Base-by-base conservation (phyloP, 2,329 filamentous ascomycete species). In the Dichotomopilus funicola region DNA sequence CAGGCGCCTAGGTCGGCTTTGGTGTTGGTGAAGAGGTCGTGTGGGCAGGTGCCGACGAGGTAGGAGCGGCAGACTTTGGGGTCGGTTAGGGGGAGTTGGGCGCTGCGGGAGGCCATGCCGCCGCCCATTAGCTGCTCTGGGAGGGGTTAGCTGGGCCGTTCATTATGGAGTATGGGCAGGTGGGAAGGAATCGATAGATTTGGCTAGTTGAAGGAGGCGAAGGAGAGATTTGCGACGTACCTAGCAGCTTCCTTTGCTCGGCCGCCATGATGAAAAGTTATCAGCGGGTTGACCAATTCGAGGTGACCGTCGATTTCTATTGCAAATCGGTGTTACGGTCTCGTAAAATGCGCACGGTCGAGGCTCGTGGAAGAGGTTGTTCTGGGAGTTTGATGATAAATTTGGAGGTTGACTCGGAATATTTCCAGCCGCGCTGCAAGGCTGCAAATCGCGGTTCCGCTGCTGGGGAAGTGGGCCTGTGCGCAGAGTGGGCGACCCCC, bases 11-110 rank as follows among this genome's bases (percentile, higher is more conserved):
- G 82, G 70, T 99, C 94, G 79, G 97, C 91, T 76, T 96, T 97
- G 46, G 94, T 99, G 75, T 99, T 99, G 62, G 92, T 99, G 80
- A 99, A 99, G 68, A 99, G 89, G 70, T 99, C 94, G 78, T 97
- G 92, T 0, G 94, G 94, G 71, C 94, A 99, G 57, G 89, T 95
- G 65, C 94, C 94, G 60, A 83, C 91, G 49, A 99, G 82, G 72
- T 92, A 97, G 13, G 91, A 96, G 54, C 90, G 89, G 77, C 94
- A 99, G 65, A 96, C 89, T 74, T 95, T 96, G 53, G 88, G 81
- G 72, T 97, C 94, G 57, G 85, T 94, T 65, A 99, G 87, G 61
- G 87, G 87, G 64, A 97, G 82, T 71, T 95, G 88, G 41, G 88
- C 82, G 63, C 85, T 84, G 75, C 87, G 88, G 49, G 86, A 86